Evolutionary conservation across 768 basidiomycete genomes (phyloP).

Genomic region (Hygrocybe coccinea): DNA sequence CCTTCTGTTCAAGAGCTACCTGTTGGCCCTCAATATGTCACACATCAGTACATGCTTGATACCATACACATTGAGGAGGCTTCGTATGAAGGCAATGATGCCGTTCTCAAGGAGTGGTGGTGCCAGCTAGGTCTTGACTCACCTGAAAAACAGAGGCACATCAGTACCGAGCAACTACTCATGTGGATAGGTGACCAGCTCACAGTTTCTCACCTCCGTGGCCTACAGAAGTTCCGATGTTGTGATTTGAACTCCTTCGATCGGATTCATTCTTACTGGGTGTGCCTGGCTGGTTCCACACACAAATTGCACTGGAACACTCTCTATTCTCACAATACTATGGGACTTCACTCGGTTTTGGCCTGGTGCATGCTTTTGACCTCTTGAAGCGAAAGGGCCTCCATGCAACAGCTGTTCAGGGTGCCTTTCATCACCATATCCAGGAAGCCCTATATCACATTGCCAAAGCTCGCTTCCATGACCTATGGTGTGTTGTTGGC

Average conservation of each 20-base stretch:
- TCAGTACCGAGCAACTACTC: too few species aligned
- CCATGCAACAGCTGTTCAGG: conserved; percentile 19
- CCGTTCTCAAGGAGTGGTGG: too few species aligned
- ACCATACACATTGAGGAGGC: too few species aligned
- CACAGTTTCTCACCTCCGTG: conserved; percentile 34
- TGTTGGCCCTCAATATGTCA: too few species aligned
- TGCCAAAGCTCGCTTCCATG: conserved; percentile 36
- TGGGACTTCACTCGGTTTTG: conserved; percentile 25
- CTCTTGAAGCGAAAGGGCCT: conserved; percentile 30
- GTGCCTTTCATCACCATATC: conserved; percentile 5
- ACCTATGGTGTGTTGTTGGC: conserved; percentile 27
- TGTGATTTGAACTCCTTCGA: conserved; percentile 39
- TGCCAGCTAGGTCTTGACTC: too few species aligned
- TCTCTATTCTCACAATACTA: conserved; percentile 41
- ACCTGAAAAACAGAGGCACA: too few species aligned
- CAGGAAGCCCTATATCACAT: conserved; percentile 34
- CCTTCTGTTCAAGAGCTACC: too few species aligned
- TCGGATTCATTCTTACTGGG: conserved; percentile 32
- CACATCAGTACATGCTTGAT: too few species aligned
- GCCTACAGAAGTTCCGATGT: conserved; percentile 30
- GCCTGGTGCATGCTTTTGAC: conserved; percentile 30
- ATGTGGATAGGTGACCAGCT: conserved; percentile 38
- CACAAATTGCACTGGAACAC: conserved; percentile 36
- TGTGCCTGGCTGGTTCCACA: conserved; percentile 40
- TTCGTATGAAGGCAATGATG: too few species aligned